Evolutionary conservation across 345 rosid genomes (phyloP).

Genomic region (Barbarea vulgaris): DNA sequence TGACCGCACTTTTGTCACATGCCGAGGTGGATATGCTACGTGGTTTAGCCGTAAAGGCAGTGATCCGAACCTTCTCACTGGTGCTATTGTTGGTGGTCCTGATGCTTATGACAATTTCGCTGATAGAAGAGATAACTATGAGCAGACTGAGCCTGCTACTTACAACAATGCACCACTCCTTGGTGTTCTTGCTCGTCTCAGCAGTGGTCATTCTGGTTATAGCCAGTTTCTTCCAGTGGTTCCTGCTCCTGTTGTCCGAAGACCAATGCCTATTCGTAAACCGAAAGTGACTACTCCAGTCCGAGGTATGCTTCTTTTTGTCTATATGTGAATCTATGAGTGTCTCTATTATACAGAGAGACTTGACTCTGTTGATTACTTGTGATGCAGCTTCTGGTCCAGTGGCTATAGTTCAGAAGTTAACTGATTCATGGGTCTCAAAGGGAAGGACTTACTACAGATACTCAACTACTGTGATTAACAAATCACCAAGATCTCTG

Average conservation of each 20-base stretch:
- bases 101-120: conserved; percentile 95
- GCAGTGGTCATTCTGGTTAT: conserved; percentile 65
- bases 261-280: conserved; percentile 49
- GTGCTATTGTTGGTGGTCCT: conserved; percentile 96
- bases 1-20: conserved; percentile 63
- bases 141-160: conserved; percentile 99
- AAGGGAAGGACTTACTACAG: conserved; percentile 78
- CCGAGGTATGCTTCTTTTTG: conserved; percentile 55
- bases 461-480: conserved; percentile 73
- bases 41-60: conserved; percentile 78
- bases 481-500: conserved; percentile 69
- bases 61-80: conserved; percentile 88
- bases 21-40: conserved; percentile 94
- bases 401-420: conserved; percentile 68
- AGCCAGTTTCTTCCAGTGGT: conserved; percentile 88
- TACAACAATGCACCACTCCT: conserved; percentile 96
- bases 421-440: conserved; percentile 74
- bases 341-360: background rate
- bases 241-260: conserved; percentile 55
- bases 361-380: conserved; percentile 38
- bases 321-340: background rate
- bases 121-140: conserved; percentile 88
- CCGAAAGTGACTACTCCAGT: conserved; percentile 57
- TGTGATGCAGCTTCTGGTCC: conserved; percentile 59
- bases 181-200: conserved; percentile 83